Conservation (phyloP, 2,329 filamentous ascomycete species). For the Fonsecaea multimorphosa region DNA sequence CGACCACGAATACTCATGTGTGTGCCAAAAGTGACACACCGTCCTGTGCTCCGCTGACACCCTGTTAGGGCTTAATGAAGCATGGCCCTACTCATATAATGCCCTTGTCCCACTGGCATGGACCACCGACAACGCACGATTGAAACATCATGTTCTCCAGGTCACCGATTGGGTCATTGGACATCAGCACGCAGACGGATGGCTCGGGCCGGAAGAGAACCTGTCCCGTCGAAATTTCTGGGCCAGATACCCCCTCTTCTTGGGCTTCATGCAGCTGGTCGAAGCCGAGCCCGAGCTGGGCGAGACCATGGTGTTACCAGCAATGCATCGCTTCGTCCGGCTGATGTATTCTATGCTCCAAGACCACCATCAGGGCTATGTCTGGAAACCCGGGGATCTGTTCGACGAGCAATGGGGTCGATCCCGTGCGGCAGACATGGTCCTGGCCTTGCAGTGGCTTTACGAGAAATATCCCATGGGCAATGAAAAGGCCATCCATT, state of each 20-base stretch:
- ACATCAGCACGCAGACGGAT: conserved; percentile 60
- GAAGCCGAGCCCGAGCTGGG: conserved; percentile 59
- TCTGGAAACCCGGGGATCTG: conserved; percentile 52
- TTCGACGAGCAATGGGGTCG: conserved; percentile 52
- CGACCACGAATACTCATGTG: conserved; percentile 56
- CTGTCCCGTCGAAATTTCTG: conserved; percentile 57
- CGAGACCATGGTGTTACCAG: conserved; percentile 53
- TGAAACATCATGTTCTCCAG: conserved; percentile 58
- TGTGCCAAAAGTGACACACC: background rate
- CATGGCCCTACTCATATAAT: conserved; percentile 65
- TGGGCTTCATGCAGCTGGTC: conserved; percentile 56
- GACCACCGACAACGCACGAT: conserved; percentile 53
- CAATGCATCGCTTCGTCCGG: conserved; percentile 58
- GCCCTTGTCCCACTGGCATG: conserved; percentile 64
- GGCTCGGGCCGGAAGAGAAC: conserved; percentile 61
- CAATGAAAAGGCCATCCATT: conserved; percentile 46
- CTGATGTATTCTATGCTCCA: conserved; percentile 63
- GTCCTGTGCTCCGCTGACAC: background rate
- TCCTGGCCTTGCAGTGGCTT: conserved; percentile 57
- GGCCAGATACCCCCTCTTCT: conserved; percentile 59
- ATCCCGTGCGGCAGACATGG: conserved; percentile 52
- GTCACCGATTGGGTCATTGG: conserved; percentile 57
- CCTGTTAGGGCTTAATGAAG: conserved; percentile 55
- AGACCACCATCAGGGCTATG: conserved; percentile 59
- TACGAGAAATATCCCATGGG: conserved; percentile 53